These are phyloP conservation scores for Arthrobotrys sphaeroides DNA, from an alignment of 2,329 filamentous ascomycete genomes.

Conservation along the genomic window DNA sequence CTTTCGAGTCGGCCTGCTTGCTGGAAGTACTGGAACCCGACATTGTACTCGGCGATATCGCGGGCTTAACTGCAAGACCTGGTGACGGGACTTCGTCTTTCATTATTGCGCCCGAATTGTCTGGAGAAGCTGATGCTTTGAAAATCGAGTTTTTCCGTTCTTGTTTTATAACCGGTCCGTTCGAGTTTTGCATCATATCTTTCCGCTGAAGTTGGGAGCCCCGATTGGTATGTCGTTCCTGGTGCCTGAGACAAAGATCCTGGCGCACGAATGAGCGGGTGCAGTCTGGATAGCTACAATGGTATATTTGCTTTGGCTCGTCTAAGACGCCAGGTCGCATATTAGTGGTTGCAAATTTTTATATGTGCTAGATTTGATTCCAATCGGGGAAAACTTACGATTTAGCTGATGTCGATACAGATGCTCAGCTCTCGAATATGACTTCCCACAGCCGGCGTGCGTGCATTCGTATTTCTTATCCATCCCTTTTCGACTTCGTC, in stretches of 20 bases:
- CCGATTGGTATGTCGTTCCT: slow-evolving; percentile 81
- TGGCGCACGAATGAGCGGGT: slow-evolving; percentile 89
- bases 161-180: slow-evolving; percentile 52
- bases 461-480: slow-evolving; percentile 87
- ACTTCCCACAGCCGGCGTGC: slow-evolving; percentile 88
- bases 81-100: slow-evolving; percentile 56
- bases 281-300: slow-evolving; percentile 91
- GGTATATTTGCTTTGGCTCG: slow-evolving; percentile 92
- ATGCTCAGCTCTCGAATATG: slow-evolving; percentile 95
- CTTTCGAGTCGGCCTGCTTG: slow-evolving; percentile 42
- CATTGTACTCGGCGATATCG: slow-evolving; percentile 52
- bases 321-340: slow-evolving; percentile 64
- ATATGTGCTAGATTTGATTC: neutral
- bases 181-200: slow-evolving; percentile 53
- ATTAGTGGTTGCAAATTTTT: neutral
- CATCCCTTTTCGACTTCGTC: slow-evolving; percentile 78
- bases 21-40: slow-evolving; percentile 46
- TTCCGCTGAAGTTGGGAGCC: slow-evolving; percentile 69
- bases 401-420: slow-evolving; percentile 96
- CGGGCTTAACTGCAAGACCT: slow-evolving; percentile 47
- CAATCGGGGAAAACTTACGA: slow-evolving; percentile 67
- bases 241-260: slow-evolving; percentile 86
- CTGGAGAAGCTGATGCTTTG: slow-evolving; percentile 57
- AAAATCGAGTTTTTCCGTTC: slow-evolving; percentile 56
- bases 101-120: slow-evolving; percentile 54